Base-by-base conservation (phyloP, 306 rosid species). In the Cotoneaster glaucophyllus region DNA sequence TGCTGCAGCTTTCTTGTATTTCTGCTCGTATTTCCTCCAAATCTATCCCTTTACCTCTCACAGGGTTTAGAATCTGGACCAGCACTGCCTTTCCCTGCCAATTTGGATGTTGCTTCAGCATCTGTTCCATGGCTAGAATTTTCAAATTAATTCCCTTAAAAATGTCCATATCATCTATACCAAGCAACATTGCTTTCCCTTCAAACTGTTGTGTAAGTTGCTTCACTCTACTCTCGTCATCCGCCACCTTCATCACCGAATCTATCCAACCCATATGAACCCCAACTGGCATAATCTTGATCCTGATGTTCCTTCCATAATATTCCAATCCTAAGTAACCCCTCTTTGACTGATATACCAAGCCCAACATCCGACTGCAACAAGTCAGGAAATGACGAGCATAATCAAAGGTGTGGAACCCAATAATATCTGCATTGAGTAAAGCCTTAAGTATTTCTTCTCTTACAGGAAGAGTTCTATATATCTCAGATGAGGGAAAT, bases 381-480 rank as follows among this genome's bases (percentile, higher is more conserved):
- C 97, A 91, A 34, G 97, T 87, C 71, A 91, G 97, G 75, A 91
- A 91, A 86, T 89, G 94, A 17, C 97, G 97, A 66, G 97, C 97
- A 77, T 91, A 91, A 79, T 91, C 97, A 24, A 89, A 91, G 52
- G 97, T 91, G 84, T 91, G 97, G 76, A 91, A 91, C 34, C 94
- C 97, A 64, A 91, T 91, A 77, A 91, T 89, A 80, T 91, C 94
- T 45, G 90, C 84, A 86, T 91, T 91, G 21, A 91, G 94, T 71
- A 89, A 77, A 59, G 97, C 92, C 85, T 87, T 89, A 67, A 91
- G 89, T 84, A 91, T 89, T 84, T 91, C 94, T 79, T 89, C 97
- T 79, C 93, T 86, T 43, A 91, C 89, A 56, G 97, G 91, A 86
- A 91, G 97, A 59, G 97, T 87, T 78, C 89, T 80, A 69, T 88